These are phyloP conservation scores for Avena sativa DNA, from an alignment of 176 grass and related monocot species.

Conservation along the genomic window DNA sequence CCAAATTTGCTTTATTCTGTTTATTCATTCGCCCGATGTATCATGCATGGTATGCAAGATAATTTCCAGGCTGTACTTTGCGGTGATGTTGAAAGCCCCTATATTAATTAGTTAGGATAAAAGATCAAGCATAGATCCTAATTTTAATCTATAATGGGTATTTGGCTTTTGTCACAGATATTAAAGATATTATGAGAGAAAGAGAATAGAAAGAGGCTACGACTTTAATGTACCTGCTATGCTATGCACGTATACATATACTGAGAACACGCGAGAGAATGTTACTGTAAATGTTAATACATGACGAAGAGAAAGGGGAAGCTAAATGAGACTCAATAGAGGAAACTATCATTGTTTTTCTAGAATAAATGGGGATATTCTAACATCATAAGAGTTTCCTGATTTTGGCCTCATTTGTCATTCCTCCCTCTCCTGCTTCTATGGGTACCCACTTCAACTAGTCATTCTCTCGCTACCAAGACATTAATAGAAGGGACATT, in stretches of 20 bases:
- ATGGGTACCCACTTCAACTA: constrained; percentile 4
- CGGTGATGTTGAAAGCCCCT: background rate
- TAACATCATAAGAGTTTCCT: background rate
- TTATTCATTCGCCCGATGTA: background rate
- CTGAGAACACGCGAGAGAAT: constrained; percentile 8
- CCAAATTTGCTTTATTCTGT: background rate
- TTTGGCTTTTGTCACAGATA: background rate
- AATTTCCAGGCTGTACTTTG: constrained; percentile 8
- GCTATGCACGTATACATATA: background rate
- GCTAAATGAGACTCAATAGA: background rate
- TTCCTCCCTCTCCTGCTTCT: background rate
- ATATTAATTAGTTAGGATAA: background rate
- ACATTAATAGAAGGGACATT: background rate
- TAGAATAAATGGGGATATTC: background rate
- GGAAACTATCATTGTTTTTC: background rate
- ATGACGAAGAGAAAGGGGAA: background rate
- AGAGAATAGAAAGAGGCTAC: background rate
- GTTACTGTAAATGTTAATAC: background rate
- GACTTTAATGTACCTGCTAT: background rate
- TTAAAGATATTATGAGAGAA: background rate
- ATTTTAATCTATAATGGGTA: constrained; percentile 5
- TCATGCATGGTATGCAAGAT: background rate
- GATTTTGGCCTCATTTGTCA: background rate
- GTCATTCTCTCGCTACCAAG: constrained; percentile 1
- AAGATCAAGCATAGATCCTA: background rate